A percentile compares a stretch with the other conserved stretches of the same genome.
Conservation (phyloP, 192 early-diverging fungal species). For the Umbelopsis isabellina region DNA sequence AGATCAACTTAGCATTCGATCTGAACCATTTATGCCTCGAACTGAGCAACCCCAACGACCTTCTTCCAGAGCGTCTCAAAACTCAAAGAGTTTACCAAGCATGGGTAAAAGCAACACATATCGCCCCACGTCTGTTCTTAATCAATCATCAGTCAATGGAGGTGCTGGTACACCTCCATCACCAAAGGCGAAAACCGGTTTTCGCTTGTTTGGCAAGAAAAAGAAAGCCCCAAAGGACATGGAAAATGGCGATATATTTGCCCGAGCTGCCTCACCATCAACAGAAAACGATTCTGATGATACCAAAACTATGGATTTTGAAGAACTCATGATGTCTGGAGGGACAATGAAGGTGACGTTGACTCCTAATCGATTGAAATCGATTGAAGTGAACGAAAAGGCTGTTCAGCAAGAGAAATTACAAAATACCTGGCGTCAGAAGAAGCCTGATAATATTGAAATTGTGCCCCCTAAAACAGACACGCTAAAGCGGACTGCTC, state of each 20-base stretch:
- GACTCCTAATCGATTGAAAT: conserved; percentile 59
- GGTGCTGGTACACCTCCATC: not conserved
- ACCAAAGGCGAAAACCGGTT: conserved; percentile 23
- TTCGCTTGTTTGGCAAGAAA: conserved; percentile 31
- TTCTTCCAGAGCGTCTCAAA: conserved; percentile 2
- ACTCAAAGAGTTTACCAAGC: not conserved
- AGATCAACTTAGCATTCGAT: conserved; percentile 13
- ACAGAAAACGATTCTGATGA: conserved; percentile 43
- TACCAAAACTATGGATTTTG: conserved; percentile 56
- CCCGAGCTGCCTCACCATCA: not conserved
- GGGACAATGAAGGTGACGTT: conserved; percentile 59
- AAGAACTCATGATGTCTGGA: conserved; percentile 52
- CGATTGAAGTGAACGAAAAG: conserved; percentile 54
- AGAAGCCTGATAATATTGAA: conserved; percentile 15
- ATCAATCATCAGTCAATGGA: conserved; percentile 25
- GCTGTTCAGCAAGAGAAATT: conserved; percentile 11
- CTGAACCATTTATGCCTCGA: not conserved
- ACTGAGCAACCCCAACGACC: conserved; percentile 1
- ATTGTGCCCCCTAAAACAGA: conserved; percentile 11
- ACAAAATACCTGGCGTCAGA: conserved; percentile 10
- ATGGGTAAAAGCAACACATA: conserved; percentile 1
- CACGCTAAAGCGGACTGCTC: not conserved
- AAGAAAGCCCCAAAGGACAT: conserved; percentile 20
- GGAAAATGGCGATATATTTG: not conserved
- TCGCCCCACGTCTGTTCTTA: not conserved